Base-by-base conservation (phyloP, 805 yeast species). In the Starmera quercuum region DNA sequence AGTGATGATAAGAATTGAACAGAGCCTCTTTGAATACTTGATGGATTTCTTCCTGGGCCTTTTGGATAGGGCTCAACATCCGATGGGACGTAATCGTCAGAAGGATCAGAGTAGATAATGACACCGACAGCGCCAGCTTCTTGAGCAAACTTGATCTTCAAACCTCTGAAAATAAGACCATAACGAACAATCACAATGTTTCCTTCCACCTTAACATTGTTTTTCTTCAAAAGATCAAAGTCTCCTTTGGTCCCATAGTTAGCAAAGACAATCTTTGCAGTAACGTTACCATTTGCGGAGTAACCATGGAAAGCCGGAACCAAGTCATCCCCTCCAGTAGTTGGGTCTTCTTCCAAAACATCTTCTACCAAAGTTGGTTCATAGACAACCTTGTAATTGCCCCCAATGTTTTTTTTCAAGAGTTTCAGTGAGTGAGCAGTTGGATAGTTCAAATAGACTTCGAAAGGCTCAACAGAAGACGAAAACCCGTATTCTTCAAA, bases 271-370 rank as follows among this genome's bases (percentile, higher is more conserved):
- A 68, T 73, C 40, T 71, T 60, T 2, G 76, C 82, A 5, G 86
- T 79, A 29, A 76, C 83, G 45, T 81, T 79, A 26, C 92, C 94
- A 36, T 71, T 67, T 8, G 83, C 87, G 5, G 84, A 75, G 47
- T 79, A 83, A 2, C 85, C 87, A 50, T 79, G 78, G 61, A 83
- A 83, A 0, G 86, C 77, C 11, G 87, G 88, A 18, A 79, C 68
- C 23, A 66, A 54, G 38, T 67, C 72, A 20, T 63, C 62, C 53
- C 56, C 49, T 39, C 54, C 33, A 2, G 68, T 61, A 9, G 63
- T 58, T 30, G 62, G 58, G 41, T 75, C 81, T 41, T 73, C 76
- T 31, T 59, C 56, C 33, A 83, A 47, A 13, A 48, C 63, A 39
- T 73, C 78, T 49, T 73, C 80, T 29, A 59, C 63, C 26, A 74